Conservation (phyloP, 2,329 filamentous ascomycete species). For the Penicillium griseofulvum region DNA sequence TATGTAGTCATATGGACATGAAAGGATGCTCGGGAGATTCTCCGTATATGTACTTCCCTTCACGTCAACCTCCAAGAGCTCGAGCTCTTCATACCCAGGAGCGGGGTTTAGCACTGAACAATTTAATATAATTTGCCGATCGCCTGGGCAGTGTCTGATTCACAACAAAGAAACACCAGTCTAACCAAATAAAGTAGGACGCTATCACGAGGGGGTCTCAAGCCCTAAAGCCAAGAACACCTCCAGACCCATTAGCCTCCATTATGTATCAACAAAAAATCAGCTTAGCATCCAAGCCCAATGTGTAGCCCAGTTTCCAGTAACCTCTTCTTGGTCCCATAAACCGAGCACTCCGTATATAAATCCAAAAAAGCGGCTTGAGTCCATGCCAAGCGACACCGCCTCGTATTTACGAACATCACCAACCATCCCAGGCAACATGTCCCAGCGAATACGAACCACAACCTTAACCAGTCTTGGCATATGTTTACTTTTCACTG, state of each 20-base stretch:
- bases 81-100: neutral
- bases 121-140: neutral
- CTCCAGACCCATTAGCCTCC: neutral
- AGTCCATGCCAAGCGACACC: slow-evolving; percentile 13
- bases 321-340: neutral
- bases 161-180: neutral
- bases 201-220: neutral
- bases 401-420: slow-evolving; percentile 18
- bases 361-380: slow-evolving; percentile 9
- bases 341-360: neutral
- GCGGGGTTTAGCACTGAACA: neutral
- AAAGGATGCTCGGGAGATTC: neutral
- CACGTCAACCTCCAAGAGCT: neutral
- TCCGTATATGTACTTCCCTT: neutral
- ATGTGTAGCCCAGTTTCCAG: neutral
- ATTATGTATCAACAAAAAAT: neutral
- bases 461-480: neutral
- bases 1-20: neutral
- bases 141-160: neutral
- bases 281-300: neutral
- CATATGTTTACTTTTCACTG: neutral
- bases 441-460: neutral
- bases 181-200: neutral
- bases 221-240: neutral
- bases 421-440: neutral